phyloP scores from a whole-genome alignment of 2,329 filamentous ascomycete genomes.

The Xylaria sp. region DNA sequence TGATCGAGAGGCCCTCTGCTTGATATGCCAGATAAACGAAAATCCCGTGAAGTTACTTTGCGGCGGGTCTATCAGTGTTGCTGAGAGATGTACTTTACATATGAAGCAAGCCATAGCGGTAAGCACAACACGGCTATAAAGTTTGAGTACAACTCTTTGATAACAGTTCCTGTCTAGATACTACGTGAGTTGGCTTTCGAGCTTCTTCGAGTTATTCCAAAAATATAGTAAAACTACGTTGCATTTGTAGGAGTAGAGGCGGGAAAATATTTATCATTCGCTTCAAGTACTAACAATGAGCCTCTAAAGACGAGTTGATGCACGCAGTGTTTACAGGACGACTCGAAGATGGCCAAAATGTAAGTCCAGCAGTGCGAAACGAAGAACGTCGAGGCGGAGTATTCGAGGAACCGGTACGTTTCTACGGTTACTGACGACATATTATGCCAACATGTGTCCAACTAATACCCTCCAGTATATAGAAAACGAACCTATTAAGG shows the following conservation, averaged over 20 bases:
- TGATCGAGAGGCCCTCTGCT: no score
- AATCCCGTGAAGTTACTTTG: background rate
- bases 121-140: background rate
- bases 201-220: background rate
- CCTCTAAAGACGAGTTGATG: conserved; percentile 13
- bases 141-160: background rate
- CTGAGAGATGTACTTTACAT: conserved; percentile 17
- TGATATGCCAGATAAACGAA: conserved; percentile 1
- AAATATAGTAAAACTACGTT: background rate
- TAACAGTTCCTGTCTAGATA: background rate
- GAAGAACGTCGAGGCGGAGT: background rate
- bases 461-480: background rate
- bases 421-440: background rate
- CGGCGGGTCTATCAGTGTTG: conserved; percentile 1
- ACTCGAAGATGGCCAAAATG: background rate
- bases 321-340: background rate
- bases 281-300: background rate
- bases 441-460: background rate
- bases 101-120: background rate
- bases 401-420: background rate
- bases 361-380: background rate
- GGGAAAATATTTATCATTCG: background rate
- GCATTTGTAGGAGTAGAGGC: background rate
- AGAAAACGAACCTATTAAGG: conserved; percentile 4
- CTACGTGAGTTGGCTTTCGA: conserved; percentile 11